A percentile compares a stretch with the other conserved stretches of the same genome.
Evolutionary conservation across 495 filamentous ascomycete genomes (phyloP).

Genomic region (Penicillium paxilli): DNA sequence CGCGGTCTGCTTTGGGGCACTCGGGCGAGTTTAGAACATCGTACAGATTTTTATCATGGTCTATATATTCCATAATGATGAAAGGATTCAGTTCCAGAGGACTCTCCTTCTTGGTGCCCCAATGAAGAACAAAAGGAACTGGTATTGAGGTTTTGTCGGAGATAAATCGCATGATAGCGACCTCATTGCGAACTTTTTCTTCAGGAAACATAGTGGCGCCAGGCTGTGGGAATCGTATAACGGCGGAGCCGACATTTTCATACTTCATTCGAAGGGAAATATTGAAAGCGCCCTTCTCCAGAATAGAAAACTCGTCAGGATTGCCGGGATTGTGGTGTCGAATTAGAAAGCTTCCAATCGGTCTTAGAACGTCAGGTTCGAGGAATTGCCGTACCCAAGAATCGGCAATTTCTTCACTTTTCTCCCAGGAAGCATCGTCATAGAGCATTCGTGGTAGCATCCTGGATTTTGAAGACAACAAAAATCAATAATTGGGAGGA

Average conservation of each 20-base stretch:
- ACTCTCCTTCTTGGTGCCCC: conserved; percentile 24
- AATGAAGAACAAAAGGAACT: conserved; percentile 35
- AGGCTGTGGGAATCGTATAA: conserved; percentile 18
- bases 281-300: conserved; percentile 19
- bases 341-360: conserved; percentile 15
- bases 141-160: conserved; percentile 36
- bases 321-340: conserved; percentile 9
- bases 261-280: conserved; percentile 18
- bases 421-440: conserved; percentile 23
- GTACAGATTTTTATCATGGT: conserved; percentile 30
- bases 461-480: no score
- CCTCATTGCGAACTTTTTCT: conserved; percentile 42
- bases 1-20: conserved; percentile 6
- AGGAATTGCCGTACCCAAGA: conserved; percentile 12
- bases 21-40: conserved; percentile 28
- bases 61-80: conserved; percentile 43
- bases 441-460: conserved; percentile 16
- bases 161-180: conserved; percentile 41
- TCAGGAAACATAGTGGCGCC: conserved; percentile 28
- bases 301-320: conserved; percentile 4
- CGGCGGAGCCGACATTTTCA: conserved; percentile 14
- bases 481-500: no score
- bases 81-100: conserved; percentile 20
- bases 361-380: conserved; percentile 2
- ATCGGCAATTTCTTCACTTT: conserved; percentile 9